These are phyloP conservation scores for Geranium brycei DNA, from an alignment of 345 rosid genomes.

Conservation along the genomic window DNA sequence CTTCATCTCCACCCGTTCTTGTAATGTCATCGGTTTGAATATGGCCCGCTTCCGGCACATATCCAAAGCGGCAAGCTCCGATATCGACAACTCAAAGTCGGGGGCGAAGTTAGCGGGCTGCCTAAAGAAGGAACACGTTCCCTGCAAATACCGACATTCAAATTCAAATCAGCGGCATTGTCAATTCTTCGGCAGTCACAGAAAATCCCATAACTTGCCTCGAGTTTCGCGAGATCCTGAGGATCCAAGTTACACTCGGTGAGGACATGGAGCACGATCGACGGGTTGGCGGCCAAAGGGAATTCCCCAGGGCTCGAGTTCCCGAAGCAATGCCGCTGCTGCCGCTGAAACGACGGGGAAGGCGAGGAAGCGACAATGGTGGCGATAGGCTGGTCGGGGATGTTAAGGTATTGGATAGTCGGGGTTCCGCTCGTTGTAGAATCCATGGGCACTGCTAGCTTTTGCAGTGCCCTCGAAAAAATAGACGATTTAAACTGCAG, in stretches of 20 bases:
- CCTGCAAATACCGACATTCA: slow-evolving; percentile 39
- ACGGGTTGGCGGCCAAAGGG: slow-evolving; percentile 90
- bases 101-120: slow-evolving; percentile 82
- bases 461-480: slow-evolving; percentile 41
- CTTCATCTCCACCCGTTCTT: slow-evolving; percentile 54
- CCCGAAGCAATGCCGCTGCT: slow-evolving; percentile 69
- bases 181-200: slow-evolving; percentile 26
- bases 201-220: slow-evolving; percentile 42
- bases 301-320: slow-evolving; percentile 86
- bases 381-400: slow-evolving; percentile 59
- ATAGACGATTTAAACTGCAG: not conserved
- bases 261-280: slow-evolving; percentile 85
- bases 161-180: slow-evolving; percentile 52
- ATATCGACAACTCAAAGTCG: slow-evolving; percentile 56
- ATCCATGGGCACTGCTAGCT: slow-evolving; percentile 74
- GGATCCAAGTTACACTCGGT: slow-evolving; percentile 80
- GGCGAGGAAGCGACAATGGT: slow-evolving; percentile 43
- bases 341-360: slow-evolving; percentile 42
- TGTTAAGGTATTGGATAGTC: slow-evolving; percentile 46
- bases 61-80: slow-evolving; percentile 97
- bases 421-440: slow-evolving; percentile 71
- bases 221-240: slow-evolving; percentile 86
- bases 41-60: slow-evolving; percentile 70
- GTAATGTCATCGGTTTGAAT: slow-evolving; percentile 62
- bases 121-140: slow-evolving; percentile 89